These are phyloP conservation scores for Blastocystis hominis DNA, from an alignment of 352 stramenopile species.

Conservation along the genomic window DNA sequence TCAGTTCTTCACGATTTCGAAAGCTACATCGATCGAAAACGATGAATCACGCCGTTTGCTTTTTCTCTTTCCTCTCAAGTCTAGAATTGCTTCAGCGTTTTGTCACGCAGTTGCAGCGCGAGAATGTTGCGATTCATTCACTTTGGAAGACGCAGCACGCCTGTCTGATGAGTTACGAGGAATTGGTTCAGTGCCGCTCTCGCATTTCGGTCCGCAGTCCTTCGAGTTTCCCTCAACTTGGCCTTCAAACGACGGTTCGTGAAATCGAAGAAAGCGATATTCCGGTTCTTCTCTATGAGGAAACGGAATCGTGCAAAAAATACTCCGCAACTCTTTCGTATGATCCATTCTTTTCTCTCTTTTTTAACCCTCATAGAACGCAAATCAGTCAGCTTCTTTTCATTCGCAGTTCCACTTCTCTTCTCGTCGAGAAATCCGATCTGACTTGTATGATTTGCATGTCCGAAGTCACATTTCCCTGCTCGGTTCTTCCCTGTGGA, in stretches of 20 bases:
- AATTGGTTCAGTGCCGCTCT: slow-evolving; percentile 3
- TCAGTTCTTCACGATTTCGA: too few relatives aligned
- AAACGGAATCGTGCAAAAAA: not conserved
- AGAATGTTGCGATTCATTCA: not conserved
- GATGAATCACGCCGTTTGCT: too few relatives aligned
- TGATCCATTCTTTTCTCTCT: too few relatives aligned
- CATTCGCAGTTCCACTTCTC: not conserved
- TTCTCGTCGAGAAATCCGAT: not conserved
- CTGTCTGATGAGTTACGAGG: not conserved
- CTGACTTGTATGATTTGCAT: slow-evolving; percentile 10
- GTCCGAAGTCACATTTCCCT: not conserved
- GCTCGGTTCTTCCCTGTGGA: not conserved
- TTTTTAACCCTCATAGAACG: not conserved
- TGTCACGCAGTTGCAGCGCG: not conserved
- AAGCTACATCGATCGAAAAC: too few relatives aligned
- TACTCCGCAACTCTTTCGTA: too few relatives aligned
- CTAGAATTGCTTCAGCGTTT: not conserved
- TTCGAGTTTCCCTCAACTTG: not conserved
- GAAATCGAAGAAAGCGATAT: not conserved
- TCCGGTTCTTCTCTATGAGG: not conserved
- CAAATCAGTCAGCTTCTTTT: not conserved
- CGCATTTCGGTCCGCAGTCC: not conserved
- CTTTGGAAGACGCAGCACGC: slow-evolving; percentile 10
- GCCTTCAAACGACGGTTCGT: not conserved
- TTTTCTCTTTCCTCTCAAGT: not conserved